These are phyloP conservation scores for Fusarium denticulatum DNA, from an alignment of 2,329 filamentous ascomycete species.

Conservation along the genomic window DNA sequence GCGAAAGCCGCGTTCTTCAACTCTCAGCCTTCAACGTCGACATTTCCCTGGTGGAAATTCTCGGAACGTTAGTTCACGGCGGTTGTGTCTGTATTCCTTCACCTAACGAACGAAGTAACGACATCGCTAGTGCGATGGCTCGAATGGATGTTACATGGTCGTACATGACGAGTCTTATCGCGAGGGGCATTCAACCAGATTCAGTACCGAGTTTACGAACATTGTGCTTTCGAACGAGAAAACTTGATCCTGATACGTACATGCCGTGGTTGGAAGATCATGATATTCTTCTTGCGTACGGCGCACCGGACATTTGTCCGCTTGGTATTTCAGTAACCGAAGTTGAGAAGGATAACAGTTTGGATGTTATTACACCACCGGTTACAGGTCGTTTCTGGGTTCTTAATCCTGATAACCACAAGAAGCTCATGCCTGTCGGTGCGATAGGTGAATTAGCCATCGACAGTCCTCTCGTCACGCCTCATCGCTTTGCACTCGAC, in stretches of 20 bases:
- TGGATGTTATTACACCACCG: slow-evolving; percentile 58
- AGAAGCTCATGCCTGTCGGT: slow-evolving; percentile 62
- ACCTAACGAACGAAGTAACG: slow-evolving; percentile 58
- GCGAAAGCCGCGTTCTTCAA: slow-evolving; percentile 64
- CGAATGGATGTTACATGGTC: slow-evolving; percentile 62
- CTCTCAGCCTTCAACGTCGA: slow-evolving; percentile 66
- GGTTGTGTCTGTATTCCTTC: slow-evolving; percentile 69
- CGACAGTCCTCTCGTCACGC: slow-evolving; percentile 57
- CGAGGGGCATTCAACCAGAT: slow-evolving; percentile 54
- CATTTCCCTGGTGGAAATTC: slow-evolving; percentile 60
- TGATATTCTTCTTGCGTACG: slow-evolving; percentile 61
- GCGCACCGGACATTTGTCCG: slow-evolving; percentile 61
- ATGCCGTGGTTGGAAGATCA: slow-evolving; percentile 57
- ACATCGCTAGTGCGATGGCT: slow-evolving; percentile 61
- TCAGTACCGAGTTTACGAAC: slow-evolving; percentile 52
- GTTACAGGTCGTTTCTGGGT: slow-evolving; percentile 62
- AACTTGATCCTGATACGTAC: slow-evolving; percentile 61
- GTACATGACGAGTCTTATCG: slow-evolving; percentile 69
- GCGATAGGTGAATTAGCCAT: slow-evolving; percentile 68
- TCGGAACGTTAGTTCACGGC: slow-evolving; percentile 63
- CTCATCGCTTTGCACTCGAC: slow-evolving; percentile 49
- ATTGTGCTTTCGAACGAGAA: slow-evolving; percentile 59
- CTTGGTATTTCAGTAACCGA: slow-evolving; percentile 61
- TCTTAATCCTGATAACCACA: slow-evolving; percentile 61
- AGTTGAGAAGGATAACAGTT: slow-evolving; percentile 49